phyloP scores from a whole-genome alignment of 1,284 basidiomycete species.

The Filobasidium uniguttulatum region DNA sequence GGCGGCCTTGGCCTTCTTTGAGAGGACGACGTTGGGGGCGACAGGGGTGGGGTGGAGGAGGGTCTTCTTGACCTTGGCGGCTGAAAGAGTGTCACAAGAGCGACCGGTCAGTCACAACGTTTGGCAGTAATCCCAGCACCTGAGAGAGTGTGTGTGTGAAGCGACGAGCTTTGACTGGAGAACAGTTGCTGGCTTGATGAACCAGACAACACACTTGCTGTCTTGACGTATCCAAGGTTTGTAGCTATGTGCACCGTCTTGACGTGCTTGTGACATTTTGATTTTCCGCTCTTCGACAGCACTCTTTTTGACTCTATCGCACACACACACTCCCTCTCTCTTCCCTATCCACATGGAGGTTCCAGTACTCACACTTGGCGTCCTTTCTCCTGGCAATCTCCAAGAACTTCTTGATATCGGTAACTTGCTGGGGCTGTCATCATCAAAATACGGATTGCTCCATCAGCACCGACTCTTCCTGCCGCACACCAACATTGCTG shows the following conservation, averaged over 20 bases:
- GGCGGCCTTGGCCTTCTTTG: constrained; percentile 38
- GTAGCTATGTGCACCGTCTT: no score
- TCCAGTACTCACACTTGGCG: constrained; percentile 44
- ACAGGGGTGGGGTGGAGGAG: constrained; percentile 37
- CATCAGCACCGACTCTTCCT: not conserved
- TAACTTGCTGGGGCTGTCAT: constrained; percentile 84
- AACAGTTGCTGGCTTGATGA: no score
- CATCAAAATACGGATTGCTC: not conserved
- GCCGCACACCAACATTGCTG: not conserved
- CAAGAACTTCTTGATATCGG: constrained; percentile 98
- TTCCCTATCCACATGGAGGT: no score
- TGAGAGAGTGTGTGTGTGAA: no score
- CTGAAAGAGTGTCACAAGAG: constrained; percentile 38
- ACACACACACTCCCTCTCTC: no score
- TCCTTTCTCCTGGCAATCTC: constrained; percentile 75
- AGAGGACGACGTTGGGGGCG: constrained; percentile 22
- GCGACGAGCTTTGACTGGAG: no score
- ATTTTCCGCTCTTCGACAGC: no score
- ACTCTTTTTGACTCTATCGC: no score
- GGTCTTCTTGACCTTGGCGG: constrained; percentile 93
- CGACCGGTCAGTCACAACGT: constrained; percentile 5
- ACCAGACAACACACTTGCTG: no score
- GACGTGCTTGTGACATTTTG: no score
- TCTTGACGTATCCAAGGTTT: no score
- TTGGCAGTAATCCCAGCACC: no score